Percentiles rank a stretch among this genome's conserved stretches.
These are phyloP conservation scores for Pseudogymnoascus sp. DNA, from an alignment of 2,329 filamentous ascomycete species.

Conservation along the genomic window DNA sequence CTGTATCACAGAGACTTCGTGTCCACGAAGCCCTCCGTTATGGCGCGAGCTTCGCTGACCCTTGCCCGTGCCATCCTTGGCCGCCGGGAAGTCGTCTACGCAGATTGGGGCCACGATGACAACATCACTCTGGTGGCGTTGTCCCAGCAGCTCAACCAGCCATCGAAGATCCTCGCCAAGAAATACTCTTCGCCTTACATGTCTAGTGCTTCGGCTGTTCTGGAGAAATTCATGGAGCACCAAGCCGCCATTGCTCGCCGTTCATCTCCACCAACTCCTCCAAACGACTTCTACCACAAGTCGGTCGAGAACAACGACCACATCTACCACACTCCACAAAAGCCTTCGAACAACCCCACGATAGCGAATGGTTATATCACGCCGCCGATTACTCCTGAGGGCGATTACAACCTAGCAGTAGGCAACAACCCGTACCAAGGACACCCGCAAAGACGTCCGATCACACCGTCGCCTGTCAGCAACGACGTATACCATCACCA, in stretches of 20 bases:
- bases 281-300: slow-evolving; percentile 47
- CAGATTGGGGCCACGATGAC: slow-evolving; percentile 70
- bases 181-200: slow-evolving; percentile 64
- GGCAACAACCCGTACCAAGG: slow-evolving; percentile 24
- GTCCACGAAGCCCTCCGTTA: slow-evolving; percentile 80
- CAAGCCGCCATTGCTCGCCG: slow-evolving; percentile 49
- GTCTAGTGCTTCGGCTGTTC: slow-evolving; percentile 56
- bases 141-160: slow-evolving; percentile 56
- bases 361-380: slow-evolving; percentile 73
- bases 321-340: slow-evolving; percentile 73
- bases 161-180: slow-evolving; percentile 59
- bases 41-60: slow-evolving; percentile 81
- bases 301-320: slow-evolving; percentile 40
- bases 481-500: slow-evolving; percentile 38
- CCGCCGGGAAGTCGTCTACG: slow-evolving; percentile 67
- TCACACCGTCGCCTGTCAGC: slow-evolving; percentile 54
- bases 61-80: slow-evolving; percentile 81
- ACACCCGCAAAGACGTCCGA: slow-evolving; percentile 45
- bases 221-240: slow-evolving; percentile 61
- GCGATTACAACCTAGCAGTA: slow-evolving; percentile 42
- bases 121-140: slow-evolving; percentile 53
- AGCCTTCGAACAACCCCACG: slow-evolving; percentile 58
- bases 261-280: slow-evolving; percentile 58
- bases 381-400: slow-evolving; percentile 78
- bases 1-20: slow-evolving; percentile 97